A percentile compares a stretch with the other conserved stretches of the same genome.
Conservation (phyloP, 2,329 filamentous ascomycete species). For the Cercospora citrullina region DNA sequence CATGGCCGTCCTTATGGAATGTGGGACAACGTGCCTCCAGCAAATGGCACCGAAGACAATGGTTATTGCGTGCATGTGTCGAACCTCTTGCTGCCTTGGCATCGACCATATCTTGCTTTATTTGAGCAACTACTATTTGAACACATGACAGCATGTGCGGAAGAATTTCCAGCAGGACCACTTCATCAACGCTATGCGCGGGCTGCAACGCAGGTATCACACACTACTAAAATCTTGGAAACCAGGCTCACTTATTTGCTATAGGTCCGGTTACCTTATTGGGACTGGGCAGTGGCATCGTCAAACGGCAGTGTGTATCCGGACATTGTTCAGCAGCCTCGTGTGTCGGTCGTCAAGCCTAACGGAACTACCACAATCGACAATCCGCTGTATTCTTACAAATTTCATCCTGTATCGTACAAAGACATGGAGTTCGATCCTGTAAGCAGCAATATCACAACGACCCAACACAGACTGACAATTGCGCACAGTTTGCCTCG, state of each 20-base stretch:
- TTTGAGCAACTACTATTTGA: slow-evolving; percentile 46
- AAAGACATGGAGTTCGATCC: slow-evolving; percentile 60
- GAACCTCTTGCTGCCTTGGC: slow-evolving; percentile 77
- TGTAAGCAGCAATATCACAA: slow-evolving; percentile 41
- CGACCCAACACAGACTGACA: no score
- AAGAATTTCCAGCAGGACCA: slow-evolving; percentile 43
- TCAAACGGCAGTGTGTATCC: slow-evolving; percentile 40
- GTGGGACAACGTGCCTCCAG: slow-evolving; percentile 56
- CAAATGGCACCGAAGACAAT: slow-evolving; percentile 54
- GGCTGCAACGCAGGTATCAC: slow-evolving; percentile 37
- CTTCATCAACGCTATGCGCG: slow-evolving; percentile 43
- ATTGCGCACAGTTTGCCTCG: slow-evolving; percentile 52
- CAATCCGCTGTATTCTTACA: slow-evolving; percentile 41
- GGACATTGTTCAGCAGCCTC: slow-evolving; percentile 43
- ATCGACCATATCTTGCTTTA: slow-evolving; percentile 73
- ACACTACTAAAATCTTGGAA: neutral
- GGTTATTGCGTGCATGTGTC: slow-evolving; percentile 79
- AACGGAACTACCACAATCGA: slow-evolving; percentile 37
- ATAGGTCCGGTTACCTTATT: slow-evolving; percentile 49
- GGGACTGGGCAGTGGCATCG: slow-evolving; percentile 50
- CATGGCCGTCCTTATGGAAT: slow-evolving; percentile 70
- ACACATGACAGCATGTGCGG: slow-evolving; percentile 44
- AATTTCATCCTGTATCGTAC: slow-evolving; percentile 55
- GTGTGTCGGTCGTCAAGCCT: slow-evolving; percentile 40
- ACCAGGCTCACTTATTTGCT: neutral